A percentile compares a stretch with the other conserved stretches of the same genome.
Evolutionary conservation across 169 alveolate species (phyloP).

Genomic region (Cryptosporidium andersoni): DNA sequence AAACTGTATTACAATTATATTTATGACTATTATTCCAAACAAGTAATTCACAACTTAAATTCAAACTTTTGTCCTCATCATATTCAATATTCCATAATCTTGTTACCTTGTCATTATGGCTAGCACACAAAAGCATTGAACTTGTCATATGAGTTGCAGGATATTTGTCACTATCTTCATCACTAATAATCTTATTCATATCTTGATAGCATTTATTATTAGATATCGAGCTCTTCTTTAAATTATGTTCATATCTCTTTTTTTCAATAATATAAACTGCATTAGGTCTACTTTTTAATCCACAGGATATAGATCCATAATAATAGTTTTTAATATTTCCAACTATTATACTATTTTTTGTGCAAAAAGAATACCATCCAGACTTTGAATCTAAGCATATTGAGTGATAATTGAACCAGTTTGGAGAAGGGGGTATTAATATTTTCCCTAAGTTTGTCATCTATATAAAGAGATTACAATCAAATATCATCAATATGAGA

Average conservation of each 20-base stretch:
- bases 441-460: neutral
- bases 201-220: too few relatives aligned
- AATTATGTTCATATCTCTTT: neutral
- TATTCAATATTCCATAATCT: too few relatives aligned
- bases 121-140: too few relatives aligned
- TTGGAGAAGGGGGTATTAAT: conserved; percentile 58
- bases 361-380: conserved; percentile 12
- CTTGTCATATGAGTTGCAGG: too few relatives aligned
- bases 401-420: conserved; percentile 31
- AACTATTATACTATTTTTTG: conserved; percentile 48
- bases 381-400: conserved; percentile 5
- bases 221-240: neutral
- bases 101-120: too few relatives aligned
- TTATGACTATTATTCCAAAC: too few relatives aligned
- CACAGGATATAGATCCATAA: conserved; percentile 47
- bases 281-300: conserved; percentile 47
- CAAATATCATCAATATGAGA: too few relatives aligned
- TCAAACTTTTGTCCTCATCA: too few relatives aligned
- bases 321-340: conserved; percentile 14
- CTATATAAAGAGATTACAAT: too few relatives aligned
- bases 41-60: too few relatives aligned
- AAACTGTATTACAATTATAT: too few relatives aligned
- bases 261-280: neutral
- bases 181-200: too few relatives aligned
- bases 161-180: neutral